Evolutionary conservation across 2,329 filamentous ascomycete species (phyloP).

Genomic region (Chalaropsis thielavioides): DNA sequence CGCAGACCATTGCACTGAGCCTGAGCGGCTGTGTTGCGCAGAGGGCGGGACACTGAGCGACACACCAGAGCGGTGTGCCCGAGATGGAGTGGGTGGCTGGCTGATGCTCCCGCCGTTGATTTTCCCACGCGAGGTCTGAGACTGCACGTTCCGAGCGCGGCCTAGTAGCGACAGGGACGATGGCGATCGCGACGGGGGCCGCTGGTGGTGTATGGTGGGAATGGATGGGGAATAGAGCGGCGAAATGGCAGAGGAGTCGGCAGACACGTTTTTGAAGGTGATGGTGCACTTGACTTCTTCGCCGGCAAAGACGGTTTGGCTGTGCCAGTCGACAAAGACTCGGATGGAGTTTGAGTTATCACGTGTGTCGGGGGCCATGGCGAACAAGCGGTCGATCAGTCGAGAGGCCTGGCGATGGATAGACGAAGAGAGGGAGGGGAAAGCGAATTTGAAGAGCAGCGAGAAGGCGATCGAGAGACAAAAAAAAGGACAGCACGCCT

Average conservation of each 20-base stretch:
- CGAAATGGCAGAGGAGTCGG: constrained; percentile 23
- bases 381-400: constrained; percentile 20
- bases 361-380: constrained; percentile 36
- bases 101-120: constrained; percentile 22
- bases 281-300: constrained; percentile 93
- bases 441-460: background rate
- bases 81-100: constrained; percentile 25
- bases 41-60: constrained; percentile 44
- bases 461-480: background rate
- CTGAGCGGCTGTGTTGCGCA: constrained; percentile 31
- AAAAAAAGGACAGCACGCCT: background rate
- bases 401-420: background rate
- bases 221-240: constrained; percentile 1
- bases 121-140: constrained; percentile 31
- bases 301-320: constrained; percentile 88
- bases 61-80: constrained; percentile 52
- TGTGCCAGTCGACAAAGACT: constrained; percentile 89
- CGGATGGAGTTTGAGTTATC: constrained; percentile 53
- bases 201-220: constrained; percentile 22
- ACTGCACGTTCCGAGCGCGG: constrained; percentile 29
- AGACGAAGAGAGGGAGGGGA: constrained; percentile 10
- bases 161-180: constrained; percentile 31
- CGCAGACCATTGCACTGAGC: constrained; percentile 35
- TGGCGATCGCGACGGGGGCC: constrained; percentile 27
- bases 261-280: constrained; percentile 77